Percentiles rank a stretch among this genome's conserved stretches.
These are phyloP conservation scores for Penicillium coffeae DNA, from an alignment of 495 filamentous ascomycete species.

Conservation along the genomic window DNA sequence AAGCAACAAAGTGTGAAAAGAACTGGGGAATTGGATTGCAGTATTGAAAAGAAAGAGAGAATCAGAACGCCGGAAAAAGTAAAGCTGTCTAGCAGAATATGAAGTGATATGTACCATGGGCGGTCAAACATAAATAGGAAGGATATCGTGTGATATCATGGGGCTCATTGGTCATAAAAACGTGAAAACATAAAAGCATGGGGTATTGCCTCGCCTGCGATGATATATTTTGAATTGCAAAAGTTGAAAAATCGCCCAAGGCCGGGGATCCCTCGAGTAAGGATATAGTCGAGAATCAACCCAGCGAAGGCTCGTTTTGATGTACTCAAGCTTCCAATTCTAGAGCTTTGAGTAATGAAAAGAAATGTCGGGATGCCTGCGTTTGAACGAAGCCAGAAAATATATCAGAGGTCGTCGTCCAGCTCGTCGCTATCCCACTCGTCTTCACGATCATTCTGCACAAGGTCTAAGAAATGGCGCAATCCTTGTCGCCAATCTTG, in stretches of 20 bases:
- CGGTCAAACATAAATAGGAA: neutral
- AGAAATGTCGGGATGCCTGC: no score
- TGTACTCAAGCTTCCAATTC: no score
- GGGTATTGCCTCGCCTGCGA: neutral
- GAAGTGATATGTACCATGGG: no score
- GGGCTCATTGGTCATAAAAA: neutral
- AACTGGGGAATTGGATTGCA: no score
- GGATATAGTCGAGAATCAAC: neutral
- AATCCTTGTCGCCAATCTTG: slow-evolving; percentile 32
- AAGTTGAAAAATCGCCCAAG: neutral
- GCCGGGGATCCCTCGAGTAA: neutral
- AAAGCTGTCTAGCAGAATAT: no score
- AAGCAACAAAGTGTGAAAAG: no score
- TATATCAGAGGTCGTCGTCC: slow-evolving; percentile 42
- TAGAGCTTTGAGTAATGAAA: no score
- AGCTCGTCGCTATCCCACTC: slow-evolving; percentile 64
- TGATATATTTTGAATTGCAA: neutral
- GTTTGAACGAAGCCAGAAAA: no score
- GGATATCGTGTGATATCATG: neutral
- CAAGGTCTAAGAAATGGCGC: slow-evolving; percentile 52
- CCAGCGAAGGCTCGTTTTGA: no score
- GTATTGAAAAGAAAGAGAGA: no score
- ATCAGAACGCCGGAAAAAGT: no score
- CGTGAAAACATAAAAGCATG: neutral
- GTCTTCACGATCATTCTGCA: slow-evolving; percentile 56